These are phyloP conservation scores for Oldenlandia corymbosa DNA, from an alignment of 257 asterid species.

Conservation along the genomic window DNA sequence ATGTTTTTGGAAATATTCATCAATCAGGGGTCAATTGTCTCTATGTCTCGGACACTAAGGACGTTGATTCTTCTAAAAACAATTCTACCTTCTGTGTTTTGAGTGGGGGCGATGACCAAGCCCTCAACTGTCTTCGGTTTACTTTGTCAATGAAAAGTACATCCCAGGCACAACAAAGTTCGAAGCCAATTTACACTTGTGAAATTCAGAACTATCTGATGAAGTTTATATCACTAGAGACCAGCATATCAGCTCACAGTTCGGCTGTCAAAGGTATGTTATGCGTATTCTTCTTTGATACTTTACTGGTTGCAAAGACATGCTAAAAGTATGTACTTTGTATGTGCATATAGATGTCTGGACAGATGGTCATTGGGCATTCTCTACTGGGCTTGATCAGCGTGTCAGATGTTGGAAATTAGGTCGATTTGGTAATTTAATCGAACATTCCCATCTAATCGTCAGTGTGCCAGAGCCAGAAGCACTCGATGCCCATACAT, in stretches of 20 bases:
- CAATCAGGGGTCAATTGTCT: slow-evolving; percentile 97
- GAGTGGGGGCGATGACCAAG: slow-evolving; percentile 98
- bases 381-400: slow-evolving; percentile 91
- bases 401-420: slow-evolving; percentile 83
- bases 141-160: slow-evolving; percentile 36
- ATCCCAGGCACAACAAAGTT: slow-evolving; percentile 24
- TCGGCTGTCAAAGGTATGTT: slow-evolving; percentile 95
- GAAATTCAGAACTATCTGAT: slow-evolving; percentile 42
- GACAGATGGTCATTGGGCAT: slow-evolving; percentile 90
- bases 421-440: slow-evolving; percentile 36
- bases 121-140: slow-evolving; percentile 58
- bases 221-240: slow-evolving; percentile 40
- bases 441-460: slow-evolving; percentile 54
- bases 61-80: slow-evolving; percentile 29
- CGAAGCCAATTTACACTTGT: slow-evolving; percentile 20
- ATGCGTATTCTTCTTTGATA: slow-evolving; percentile 6
- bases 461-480: slow-evolving; percentile 96
- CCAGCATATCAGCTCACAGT: slow-evolving; percentile 73
- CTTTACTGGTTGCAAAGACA: too few species aligned
- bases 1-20: slow-evolving; percentile 55
- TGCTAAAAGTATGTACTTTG: not conserved
- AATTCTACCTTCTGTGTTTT: slow-evolving; percentile 43
- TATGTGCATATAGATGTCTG: slow-evolving; percentile 63
- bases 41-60: slow-evolving; percentile 43
- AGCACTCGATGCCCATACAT: slow-evolving; percentile 63